Evolutionary conservation across 352 stramenopile genomes (phyloP), one percentile per base, ranked within the genome.

Genomic region (Vaucheria bursata): DNA sequence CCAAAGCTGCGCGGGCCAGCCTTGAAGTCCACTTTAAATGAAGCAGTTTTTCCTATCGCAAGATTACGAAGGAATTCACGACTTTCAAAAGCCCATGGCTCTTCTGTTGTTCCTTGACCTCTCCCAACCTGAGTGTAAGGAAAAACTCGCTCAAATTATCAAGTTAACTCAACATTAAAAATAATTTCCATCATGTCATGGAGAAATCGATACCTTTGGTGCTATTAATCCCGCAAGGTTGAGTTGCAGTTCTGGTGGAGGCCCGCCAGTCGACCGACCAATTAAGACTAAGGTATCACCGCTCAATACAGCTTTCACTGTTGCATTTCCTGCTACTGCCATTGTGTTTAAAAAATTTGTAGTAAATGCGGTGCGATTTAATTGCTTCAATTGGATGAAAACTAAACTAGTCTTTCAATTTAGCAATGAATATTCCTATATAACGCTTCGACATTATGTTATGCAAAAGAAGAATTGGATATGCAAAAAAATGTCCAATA

Each of bases 251-350:
- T 98, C 95, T 0, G 94, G 93, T 36, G 94, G 90, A 38, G 90
- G 89, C 0, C 88, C 91, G 65, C 85, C 85, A 32, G 82, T 83
- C 77, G 38, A 66, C 78, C 90, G 88, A 53, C 94, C 95, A 52
- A 98, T 88, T 68, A 99, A 89, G 81, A 98, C 88, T 38, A 98
- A 86, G 45, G 96, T 98, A 87, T 99, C 96, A 73, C 96, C 96
- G 49, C 91, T 97, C 45, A 98, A 85, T 70, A 98, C 94, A 70
- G 91, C 94, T 85, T 98, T 98, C 78, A 99, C 94, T 69, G 90
- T 96, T 71, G 93, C 93, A 78, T 88, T 89, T 76, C 83, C 84
- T 33, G 12, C 70, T 36, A 67, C 40, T 76, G 75, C 75, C 69
- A 80, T 80, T 65, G 64, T 80, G 45, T 29, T 52, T 78, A 32